Evolutionary conservation across 768 basidiomycete genomes (phyloP).

Genomic region (Kwoniella newhampshirensis): DNA sequence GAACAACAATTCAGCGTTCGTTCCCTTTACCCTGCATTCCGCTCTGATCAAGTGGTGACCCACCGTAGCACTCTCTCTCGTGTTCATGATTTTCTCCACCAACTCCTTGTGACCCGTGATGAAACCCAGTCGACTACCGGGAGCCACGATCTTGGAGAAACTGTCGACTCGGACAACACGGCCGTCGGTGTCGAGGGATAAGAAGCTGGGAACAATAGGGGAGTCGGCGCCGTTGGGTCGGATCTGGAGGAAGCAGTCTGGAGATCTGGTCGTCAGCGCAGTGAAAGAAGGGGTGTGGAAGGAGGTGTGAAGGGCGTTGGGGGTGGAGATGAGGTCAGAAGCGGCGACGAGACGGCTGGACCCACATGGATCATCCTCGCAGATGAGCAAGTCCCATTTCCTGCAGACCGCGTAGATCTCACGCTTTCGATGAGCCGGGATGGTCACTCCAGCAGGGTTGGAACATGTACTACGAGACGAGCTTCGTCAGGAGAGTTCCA

Average conservation of each 20-base stretch:
- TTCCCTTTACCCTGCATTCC: no score
- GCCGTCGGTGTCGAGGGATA: slow-evolving; percentile 41
- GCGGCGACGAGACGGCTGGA: not conserved
- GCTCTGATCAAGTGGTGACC: slow-evolving; percentile 1
- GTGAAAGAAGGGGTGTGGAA: no score
- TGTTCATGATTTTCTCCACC: slow-evolving; percentile 35
- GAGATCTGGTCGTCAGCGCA: slow-evolving; percentile 48
- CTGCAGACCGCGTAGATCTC: slow-evolving; percentile 75
- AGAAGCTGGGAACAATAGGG: slow-evolving; percentile 40
- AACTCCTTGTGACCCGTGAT: slow-evolving; percentile 35
- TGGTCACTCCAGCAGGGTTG: slow-evolving; percentile 78
- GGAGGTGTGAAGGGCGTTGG: no score
- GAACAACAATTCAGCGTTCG: not conserved
- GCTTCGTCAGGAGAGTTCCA: no score
- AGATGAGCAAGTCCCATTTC: slow-evolving; percentile 71
- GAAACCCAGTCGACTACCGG: slow-evolving; percentile 36
- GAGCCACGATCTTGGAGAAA: slow-evolving; percentile 47
- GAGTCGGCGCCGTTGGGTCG: slow-evolving; percentile 33
- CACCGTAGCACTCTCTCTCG: slow-evolving; percentile 35
- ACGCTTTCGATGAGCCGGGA: slow-evolving; percentile 63
- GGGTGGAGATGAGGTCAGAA: no score
- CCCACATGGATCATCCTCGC: slow-evolving; percentile 67
- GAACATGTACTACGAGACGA: slow-evolving; percentile 55
- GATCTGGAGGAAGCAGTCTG: slow-evolving; percentile 50
- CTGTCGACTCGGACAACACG: slow-evolving; percentile 43